Conservation (phyloP, 2,329 filamentous ascomycete genomes). For the Monosporascus sp. region DNA sequence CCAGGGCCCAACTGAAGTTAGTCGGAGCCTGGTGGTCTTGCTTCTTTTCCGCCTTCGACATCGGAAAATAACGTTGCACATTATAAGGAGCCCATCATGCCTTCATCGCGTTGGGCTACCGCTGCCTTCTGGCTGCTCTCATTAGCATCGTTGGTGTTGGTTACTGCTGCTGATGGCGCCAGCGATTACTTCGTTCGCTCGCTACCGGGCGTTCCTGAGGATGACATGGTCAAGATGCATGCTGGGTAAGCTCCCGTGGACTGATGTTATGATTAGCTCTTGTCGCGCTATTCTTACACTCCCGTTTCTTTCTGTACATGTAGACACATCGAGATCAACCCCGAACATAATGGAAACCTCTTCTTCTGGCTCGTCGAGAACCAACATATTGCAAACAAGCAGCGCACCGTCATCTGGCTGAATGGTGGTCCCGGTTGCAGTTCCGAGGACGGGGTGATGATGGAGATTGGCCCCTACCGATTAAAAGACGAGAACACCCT, state of each 20-base stretch:
- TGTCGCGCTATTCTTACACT: not conserved
- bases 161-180: slow-evolving; percentile 44
- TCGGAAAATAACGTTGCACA: not conserved
- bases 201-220: slow-evolving; percentile 77
- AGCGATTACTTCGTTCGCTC: slow-evolving; percentile 87
- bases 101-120: slow-evolving; percentile 1
- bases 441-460: slow-evolving; percentile 92
- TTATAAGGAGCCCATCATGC: slow-evolving; percentile 13
- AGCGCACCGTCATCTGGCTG: slow-evolving; percentile 91
- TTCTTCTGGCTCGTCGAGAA: slow-evolving; percentile 99
- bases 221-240: slow-evolving; percentile 89
- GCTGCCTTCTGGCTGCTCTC: slow-evolving; percentile 29
- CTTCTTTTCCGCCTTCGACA: not conserved
- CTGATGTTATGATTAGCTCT: too few species aligned
- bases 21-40: not conserved
- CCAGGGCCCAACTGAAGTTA: too few species aligned
- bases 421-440: slow-evolving; percentile 97
- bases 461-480: slow-evolving; percentile 92
- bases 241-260: slow-evolving; percentile 65
- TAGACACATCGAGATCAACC: slow-evolving; percentile 86
- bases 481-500: slow-evolving; percentile 69
- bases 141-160: slow-evolving; percentile 35
- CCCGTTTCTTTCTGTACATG: slow-evolving; percentile 3
- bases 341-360: slow-evolving; percentile 81
- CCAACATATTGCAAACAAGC: slow-evolving; percentile 84